These are phyloP conservation scores for Pneumocystis jirovecii DNA, from an alignment of 1,139 yeast genomes.

Conservation along the genomic window DNA sequence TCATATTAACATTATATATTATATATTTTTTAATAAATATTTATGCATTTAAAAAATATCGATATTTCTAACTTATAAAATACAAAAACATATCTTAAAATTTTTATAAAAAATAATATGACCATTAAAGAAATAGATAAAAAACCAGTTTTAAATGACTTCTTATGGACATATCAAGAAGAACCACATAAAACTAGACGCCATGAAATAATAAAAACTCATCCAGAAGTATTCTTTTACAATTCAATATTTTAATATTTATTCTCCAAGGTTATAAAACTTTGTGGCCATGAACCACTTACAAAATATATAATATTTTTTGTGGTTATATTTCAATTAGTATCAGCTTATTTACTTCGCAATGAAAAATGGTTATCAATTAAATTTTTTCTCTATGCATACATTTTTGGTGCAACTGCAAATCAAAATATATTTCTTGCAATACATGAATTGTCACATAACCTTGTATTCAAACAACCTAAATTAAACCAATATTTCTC, in stretches of 20 bases:
- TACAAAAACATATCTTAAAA: neutral
- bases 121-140: neutral
- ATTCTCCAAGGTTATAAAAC: constrained; percentile 36
- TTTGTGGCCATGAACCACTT: constrained; percentile 73
- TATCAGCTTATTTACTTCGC: constrained; percentile 46
- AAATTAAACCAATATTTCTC: constrained; percentile 63
- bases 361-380: constrained; percentile 39
- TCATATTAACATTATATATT: no score
- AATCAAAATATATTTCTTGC: constrained; percentile 75
- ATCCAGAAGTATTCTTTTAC: constrained; percentile 40
- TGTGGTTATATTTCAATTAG: constrained; percentile 52
- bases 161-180: constrained; percentile 67
- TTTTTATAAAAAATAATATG: neutral
- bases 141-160: constrained; percentile 29
- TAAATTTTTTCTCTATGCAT: constrained; percentile 50
- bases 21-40: no score
- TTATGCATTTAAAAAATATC: no score
- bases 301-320: constrained; percentile 60
- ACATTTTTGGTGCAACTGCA: constrained; percentile 71
- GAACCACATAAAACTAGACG: constrained; percentile 75
- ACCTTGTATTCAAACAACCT: constrained; percentile 70
- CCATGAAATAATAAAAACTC: constrained; percentile 51
- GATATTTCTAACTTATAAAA: neutral
- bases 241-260: neutral
- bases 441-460: constrained; percentile 77